Evolutionary conservation across 1,139 yeast genomes (phyloP).

Genomic region (Yamadazyma taylorii): DNA sequence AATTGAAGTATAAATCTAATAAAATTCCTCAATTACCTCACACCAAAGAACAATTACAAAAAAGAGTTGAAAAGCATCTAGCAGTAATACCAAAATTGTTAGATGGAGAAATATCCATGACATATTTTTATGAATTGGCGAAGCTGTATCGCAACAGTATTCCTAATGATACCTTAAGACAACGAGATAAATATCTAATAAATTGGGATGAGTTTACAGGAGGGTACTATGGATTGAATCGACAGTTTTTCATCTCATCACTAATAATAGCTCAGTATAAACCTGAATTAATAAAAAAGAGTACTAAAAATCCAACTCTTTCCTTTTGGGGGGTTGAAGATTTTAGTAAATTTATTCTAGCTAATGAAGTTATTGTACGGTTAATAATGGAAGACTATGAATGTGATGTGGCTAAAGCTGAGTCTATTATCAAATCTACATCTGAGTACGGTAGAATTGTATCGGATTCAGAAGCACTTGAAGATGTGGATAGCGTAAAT

Average conservation of each 20-base stretch:
- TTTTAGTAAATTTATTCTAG: conserved; percentile 58
- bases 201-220: conserved; percentile 50
- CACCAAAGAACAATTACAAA: conserved; percentile 24
- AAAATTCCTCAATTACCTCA: conserved; percentile 28
- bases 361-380: conserved; percentile 60
- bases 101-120: conserved; percentile 36
- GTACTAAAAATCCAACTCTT: conserved; percentile 40
- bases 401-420: conserved; percentile 40
- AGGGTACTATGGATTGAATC: conserved; percentile 62
- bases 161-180: conserved; percentile 43
- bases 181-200: conserved; percentile 46
- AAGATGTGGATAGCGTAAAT: conserved; percentile 14
- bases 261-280: conserved; percentile 30
- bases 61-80: conserved; percentile 29
- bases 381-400: conserved; percentile 50
- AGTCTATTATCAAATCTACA: conserved; percentile 45
- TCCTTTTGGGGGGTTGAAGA: conserved; percentile 61
- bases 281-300: conserved; percentile 25
- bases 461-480: conserved; percentile 38
- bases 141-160: conserved; percentile 37
- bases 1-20: conserved; percentile 21
- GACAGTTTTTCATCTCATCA: conserved; percentile 53
- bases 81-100: conserved; percentile 42
- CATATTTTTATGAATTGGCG: conserved; percentile 53
- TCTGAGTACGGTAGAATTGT: conserved; percentile 56